Evolutionary conservation across 2,329 filamentous ascomycete species (phyloP), one percentile per base, ranked within the genome.

Genomic region (Coniosporium tulheliwenetii): DNA sequence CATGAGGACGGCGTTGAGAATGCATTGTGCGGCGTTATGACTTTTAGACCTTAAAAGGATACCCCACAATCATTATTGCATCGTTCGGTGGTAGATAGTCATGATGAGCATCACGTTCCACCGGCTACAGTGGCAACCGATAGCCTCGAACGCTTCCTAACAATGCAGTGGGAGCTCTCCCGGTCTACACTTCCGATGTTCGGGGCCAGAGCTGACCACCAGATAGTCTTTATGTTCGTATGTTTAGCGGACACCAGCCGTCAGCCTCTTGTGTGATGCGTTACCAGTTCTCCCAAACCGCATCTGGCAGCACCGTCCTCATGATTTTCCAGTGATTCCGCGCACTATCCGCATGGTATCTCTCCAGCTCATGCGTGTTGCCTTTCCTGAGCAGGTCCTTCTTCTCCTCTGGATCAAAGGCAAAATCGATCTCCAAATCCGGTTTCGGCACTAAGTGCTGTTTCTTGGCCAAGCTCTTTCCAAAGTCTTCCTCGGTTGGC

Each of bases 291-390:
- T 93, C 81, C 91, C 91, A 98, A 19, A 96, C 74, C 10, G 64
- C 64, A 42, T 67, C 67, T 1, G 87, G 86, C 46, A 96, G 50
- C 2, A 95, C 86, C 1, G 66, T 75, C 53, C 91, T 75, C 86
- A 98, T 98, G 37, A 98, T 80, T 36, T 64, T 66, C 91, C 91
- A 98, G 63, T 98, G 91, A 8, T 82, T 82, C 40, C 82, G 56
- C 0, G 87, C 87, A 51, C 82, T 85, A 52, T 75, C 67, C 52
- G 77, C 70, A 55, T 94, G 86, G 67, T 75, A 85, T 55, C 72
- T 70, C 41, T 71, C 71, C 52, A 95, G 66, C 51, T 75, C 70
- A 5, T 66, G 67, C 16, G 81, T 84, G 46, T 81, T 73, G 40
- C 78, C 81, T 36, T 58, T 68, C 26, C 62, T 67, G 53, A 91